Conservation (phyloP, 139 green algal species). For the Chlamydomonas sphaeroides region DNA sequence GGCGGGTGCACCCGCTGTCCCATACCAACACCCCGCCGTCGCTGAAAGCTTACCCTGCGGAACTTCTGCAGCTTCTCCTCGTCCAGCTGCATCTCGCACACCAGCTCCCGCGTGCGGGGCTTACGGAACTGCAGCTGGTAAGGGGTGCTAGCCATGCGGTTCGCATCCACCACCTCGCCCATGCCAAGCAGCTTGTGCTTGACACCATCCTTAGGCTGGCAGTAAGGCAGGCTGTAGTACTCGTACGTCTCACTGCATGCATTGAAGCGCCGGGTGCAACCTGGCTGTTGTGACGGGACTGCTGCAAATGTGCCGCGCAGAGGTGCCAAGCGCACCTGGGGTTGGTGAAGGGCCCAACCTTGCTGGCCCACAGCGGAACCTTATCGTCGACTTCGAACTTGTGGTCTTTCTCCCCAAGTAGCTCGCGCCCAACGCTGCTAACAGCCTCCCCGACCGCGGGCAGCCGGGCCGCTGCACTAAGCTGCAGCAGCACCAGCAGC, state of each 20-base stretch:
- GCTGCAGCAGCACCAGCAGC: constrained; percentile 19
- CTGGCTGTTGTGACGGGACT: constrained; percentile 16
- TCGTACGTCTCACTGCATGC: constrained; percentile 89
- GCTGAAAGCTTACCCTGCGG: constrained; percentile 71
- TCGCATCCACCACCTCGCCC: constrained; percentile 83
- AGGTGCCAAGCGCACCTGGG: constrained; percentile 60
- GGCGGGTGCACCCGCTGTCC: no score
- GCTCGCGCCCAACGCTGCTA: neutral
- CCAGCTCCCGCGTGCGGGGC: constrained; percentile 74
- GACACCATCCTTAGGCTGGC: constrained; percentile 70
- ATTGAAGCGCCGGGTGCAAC: neutral
- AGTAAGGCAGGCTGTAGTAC: constrained; percentile 94
- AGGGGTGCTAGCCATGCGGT: constrained; percentile 83
- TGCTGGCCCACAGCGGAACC: constrained; percentile 81
- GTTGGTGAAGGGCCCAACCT: constrained; percentile 84
- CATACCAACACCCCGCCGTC: constrained; percentile 36
- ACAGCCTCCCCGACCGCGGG: neutral
- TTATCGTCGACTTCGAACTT: constrained; percentile 52
- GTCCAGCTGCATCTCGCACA: constrained; percentile 83
- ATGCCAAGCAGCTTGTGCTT: constrained; percentile 90
- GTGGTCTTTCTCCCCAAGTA: constrained; percentile 47
- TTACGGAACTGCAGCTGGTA: constrained; percentile 89
- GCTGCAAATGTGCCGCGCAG: neutral
- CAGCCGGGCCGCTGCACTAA: constrained; percentile 5
- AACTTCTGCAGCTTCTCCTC: constrained; percentile 86